Evolutionary conservation across 768 basidiomycete genomes (phyloP).

Genomic region (Suillus plorans): DNA sequence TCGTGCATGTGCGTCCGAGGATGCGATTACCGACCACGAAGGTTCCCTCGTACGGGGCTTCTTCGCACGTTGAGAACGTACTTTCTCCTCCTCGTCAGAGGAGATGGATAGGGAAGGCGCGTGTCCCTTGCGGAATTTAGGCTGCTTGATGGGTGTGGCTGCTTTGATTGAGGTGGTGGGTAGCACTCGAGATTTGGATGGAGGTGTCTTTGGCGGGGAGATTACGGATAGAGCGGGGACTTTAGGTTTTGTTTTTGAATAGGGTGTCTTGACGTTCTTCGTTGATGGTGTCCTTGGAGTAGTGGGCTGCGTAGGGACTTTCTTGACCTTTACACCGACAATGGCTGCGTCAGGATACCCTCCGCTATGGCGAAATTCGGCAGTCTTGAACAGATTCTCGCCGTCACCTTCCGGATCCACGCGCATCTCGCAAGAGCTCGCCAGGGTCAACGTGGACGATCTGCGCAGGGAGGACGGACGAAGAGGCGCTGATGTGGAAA

Average conservation of each 20-base stretch:
- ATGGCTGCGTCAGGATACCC: slow-evolving; percentile 19
- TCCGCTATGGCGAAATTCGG: slow-evolving; percentile 15
- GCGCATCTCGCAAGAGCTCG: slow-evolving; percentile 19
- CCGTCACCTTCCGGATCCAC: slow-evolving; percentile 1
- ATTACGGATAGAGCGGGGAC: background rate
- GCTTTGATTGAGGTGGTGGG: slow-evolving; percentile 18
- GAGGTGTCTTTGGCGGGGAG: slow-evolving; percentile 24
- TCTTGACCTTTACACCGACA: slow-evolving; percentile 31
- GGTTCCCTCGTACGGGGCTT: slow-evolving; percentile 47
- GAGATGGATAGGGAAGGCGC: slow-evolving; percentile 50
- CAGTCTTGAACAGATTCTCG: slow-evolving; percentile 12
- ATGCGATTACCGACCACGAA: slow-evolving; percentile 30
- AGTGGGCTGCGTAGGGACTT: slow-evolving; percentile 51
- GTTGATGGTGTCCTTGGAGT: background rate
- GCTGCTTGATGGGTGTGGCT: slow-evolving; percentile 12
- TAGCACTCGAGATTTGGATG: slow-evolving; percentile 14
- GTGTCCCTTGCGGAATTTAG: slow-evolving; percentile 34
- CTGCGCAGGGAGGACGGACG: slow-evolving; percentile 45
- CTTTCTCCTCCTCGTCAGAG: slow-evolving; percentile 77
- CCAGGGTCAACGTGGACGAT: slow-evolving; percentile 32
- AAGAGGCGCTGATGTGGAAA: slow-evolving; percentile 36
- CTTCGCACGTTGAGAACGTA: slow-evolving; percentile 59
- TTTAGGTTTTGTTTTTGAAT: background rate
- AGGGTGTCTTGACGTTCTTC: slow-evolving; percentile 1
- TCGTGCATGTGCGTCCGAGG: slow-evolving; percentile 20